Evolutionary conservation across 2,329 filamentous ascomycete genomes (phyloP), one percentile per base, ranked within the genome.

Genomic region (Hortaea werneckii): DNA sequence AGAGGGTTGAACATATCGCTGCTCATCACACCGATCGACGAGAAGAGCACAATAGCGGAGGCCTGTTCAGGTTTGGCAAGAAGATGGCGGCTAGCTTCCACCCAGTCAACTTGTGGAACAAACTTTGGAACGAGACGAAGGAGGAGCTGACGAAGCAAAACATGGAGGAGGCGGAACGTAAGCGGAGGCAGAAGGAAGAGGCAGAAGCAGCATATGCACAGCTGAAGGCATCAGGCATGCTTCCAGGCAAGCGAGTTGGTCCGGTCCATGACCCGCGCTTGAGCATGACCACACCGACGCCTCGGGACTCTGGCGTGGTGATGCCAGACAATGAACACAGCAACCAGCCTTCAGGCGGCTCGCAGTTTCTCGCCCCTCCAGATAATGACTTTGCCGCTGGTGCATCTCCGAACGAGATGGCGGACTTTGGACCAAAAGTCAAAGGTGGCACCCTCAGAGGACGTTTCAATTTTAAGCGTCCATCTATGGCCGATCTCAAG

Each of bases 11-110:
- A 6, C 50, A 50, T 30, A 55, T 52, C 38, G 49, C 42, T 30
- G 52, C 55, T 9, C 57, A 55, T 20, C 51, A 60, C 10, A 62
- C 67, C 6, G 48, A 57, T 5, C 58, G 57, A 45, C 66, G 65
- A 43, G 61, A 66, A 10, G 72, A 55, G 30, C 20, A 20, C 20
- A 20, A 20, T 20, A 44, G 38, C 37, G 41, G 46, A 66, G 69
- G 72, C 8, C 69, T 79, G 30, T 76, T 76, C 53, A 67, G 71
- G 5, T 78, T 79, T 52, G 75, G 76, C 32, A 76, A 73, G 54
- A 71, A 69, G 2, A 65, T 78, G 46, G 72, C 72, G 5, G 68
- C 71, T 9, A 70, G 69, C 13, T 77, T 79, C 58, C 76, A 76
- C 50, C 73, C 76, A 3, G 67, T 72, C 42, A 71, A 70, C 9